Evolutionary conservation across 2,329 filamentous ascomycete genomes (phyloP), one percentile per base, ranked within the genome.

Genomic region (Myriosclerotinia duriaeana): DNA sequence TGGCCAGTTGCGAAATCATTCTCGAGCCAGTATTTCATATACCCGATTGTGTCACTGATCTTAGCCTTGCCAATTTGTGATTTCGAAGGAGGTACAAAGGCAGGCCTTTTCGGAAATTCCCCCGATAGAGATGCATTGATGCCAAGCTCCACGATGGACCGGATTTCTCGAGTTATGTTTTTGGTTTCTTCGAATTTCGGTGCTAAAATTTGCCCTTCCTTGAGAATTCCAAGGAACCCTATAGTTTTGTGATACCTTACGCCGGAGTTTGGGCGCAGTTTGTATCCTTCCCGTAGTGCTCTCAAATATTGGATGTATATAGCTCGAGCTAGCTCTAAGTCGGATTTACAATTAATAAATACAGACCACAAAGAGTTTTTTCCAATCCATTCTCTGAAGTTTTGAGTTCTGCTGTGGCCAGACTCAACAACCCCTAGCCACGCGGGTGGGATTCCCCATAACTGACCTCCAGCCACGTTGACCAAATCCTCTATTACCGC

Each of bases 341-440:
- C 5, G 2, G 5, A 6, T 12, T 15, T 4, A 1, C 15, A 9
- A 14, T 15, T 5, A 4, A 15, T 14, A 5, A 20, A 1, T 9
- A 2, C 17, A 42, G 2, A 15, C 54, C n/a, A 56, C 17, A 17
- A 42, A 0, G 36, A 26, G 12, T 11, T 4, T 5, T 30, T 2
- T 7, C 5, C 22, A 26, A 12, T 42, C 38, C 7, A 12, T 6
- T 12, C 1, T 26, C 8, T 30, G 14, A 42, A 56, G 22, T 56
- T 3, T 4, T 22, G 9, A 17, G 38, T 30, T 56, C 8, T 20
- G 5, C 4, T 0, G 15, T 14, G 14, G 11, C 0, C 5, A 42
- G 4, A 1, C 38, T 26, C 54, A 6, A 22, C 12, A 42, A 7
- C 6, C n/a, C 5, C 30, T 34, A 34, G 30, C 30, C 30, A 6